Evolutionary conservation across 805 yeast genomes (phyloP), one percentile per base, ranked within the genome.

Genomic region (Kluyveromyces lactis): DNA sequence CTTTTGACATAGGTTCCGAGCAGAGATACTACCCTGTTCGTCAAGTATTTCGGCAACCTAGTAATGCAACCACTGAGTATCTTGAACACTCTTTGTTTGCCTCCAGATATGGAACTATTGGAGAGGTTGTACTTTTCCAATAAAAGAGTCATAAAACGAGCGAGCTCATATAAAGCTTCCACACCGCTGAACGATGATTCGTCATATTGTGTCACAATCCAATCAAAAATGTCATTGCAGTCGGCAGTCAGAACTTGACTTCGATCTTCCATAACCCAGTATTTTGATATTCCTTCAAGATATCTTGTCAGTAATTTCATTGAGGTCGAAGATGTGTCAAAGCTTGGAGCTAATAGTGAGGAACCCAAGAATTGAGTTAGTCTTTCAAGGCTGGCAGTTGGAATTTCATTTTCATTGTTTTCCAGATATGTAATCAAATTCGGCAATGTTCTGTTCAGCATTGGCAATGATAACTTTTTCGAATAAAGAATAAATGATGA

Each of bases 181-280:
- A 62, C 67, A 0, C 76, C 69, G 36, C 61, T 49, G 11, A 77
- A 55, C 35, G 72, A 54, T 2, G 55, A 49, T 24, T 66, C 72
- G 1, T 61, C 57, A 3, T 67, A 65, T 35, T 77, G 58, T 13
- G 56, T 48, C 2, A 63, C 30, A 7, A 76, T 43, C 69, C 75
- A 79, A 1, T 59, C 52, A 29, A 67, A 59, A 15, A 79, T 65
- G 46, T 77, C 82, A 27, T 49, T 51, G 32, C 69, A 67, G 36
- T 75, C 80, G 3, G 62, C 62, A 15, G 52, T 45, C 6, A 72
- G 49, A 17, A 26, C 13, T 2, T 50, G 51, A 1, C 46, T 51
- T 7, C 54, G 49, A 0, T 35, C 26, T 4, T 38, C 40, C 1
- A 36, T 27, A 1, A 63, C 31, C 65, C 75, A 63, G 0, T 46